Base-by-base conservation (phyloP, 1,284 basidiomycete genomes). In the Fereydounia khargensis region DNA sequence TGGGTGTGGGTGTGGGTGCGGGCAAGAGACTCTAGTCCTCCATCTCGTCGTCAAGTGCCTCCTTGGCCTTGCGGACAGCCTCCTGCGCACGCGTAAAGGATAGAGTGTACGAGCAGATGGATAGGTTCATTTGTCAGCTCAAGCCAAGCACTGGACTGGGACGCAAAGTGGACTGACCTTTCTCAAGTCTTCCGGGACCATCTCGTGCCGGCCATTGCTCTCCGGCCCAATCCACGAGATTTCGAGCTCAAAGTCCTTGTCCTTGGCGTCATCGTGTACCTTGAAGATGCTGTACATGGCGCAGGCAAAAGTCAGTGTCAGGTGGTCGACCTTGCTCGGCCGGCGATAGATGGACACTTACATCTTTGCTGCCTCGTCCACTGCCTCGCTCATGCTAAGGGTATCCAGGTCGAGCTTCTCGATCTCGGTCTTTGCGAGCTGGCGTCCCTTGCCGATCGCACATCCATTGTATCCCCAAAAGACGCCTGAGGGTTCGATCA, bases 211-310 rank as follows among this genome's bases (percentile, higher is more conserved):
- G 36, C 84, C 85, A 21, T 86, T 85, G 18, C 88, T 89, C 78
- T 95, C 90, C 21, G 85, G 82, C 22, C 91, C 85, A 51, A 97
- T 85, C 95, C 95, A 99, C 28, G 91, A 89, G 82, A 99, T 84
- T 78, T 99, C 95, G 19, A 99, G 83, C 77, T 98, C 95, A 67
- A 99, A 98, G 42, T 91, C 88, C 76, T 95, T 95, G 79, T 98
- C 94, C 77, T 97, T 96, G 47, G 88, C 79, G 59, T 98, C 95
- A 61, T 98, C 94, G 74, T 99, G 95, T 13, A 95, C 91, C 46
- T 92, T 84, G 79, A 97, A 91, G 75, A 98, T 94, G 76, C 92
- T 97, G 71, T 27, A 21, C 11, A 25, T 18, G 32, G 8, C 9
- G 32, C 23, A n/a, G 21, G 37, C 8, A 24, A 39, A 27, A 23